Base-by-base conservation (phyloP, 371 early-diverging fungal genomes). In the Mortierella sp. region DNA sequence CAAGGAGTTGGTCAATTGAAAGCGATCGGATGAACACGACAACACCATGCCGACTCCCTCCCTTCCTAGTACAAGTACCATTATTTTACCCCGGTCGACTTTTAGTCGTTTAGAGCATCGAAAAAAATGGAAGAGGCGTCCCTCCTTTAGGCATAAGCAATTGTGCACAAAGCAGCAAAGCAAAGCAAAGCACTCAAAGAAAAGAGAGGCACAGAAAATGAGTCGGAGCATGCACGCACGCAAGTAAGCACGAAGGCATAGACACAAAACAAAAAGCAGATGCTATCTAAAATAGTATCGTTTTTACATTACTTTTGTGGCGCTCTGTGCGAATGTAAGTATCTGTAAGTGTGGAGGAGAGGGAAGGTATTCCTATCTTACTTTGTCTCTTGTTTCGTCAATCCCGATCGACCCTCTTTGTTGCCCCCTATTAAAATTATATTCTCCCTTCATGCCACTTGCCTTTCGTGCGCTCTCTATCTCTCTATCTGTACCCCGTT, bases 341-440 rank as follows among this genome's bases (percentile, higher is more conserved):
- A 13, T n/a, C n/a, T n/a, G 14, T 26, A 28, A 9, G 60, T 60
- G 60, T 31, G 31, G 60, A n/a, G 60, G 60, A 28, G 48, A 48
- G 9, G 14, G 48, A 48, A 8, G 31, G 28, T 14, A 60, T 28
- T 60, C 60, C 60, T 60, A 26, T 21, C 65, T 19, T 34, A 63
- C 45, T 45, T 45, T 10, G 45, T 45, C 45, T 45, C 34, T 31
- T 34, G 65, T 31, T 21, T 38, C 65, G 38, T 65, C 21, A 65
- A 65, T 21, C 65, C 21, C 65, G 65, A 65, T 65, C 65, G 19
- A 65, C 65, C 65, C 65, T 65, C 65, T 65, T 38, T 34, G 9
- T 38, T 65, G 28, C 21, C 19, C 60, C 38, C 65, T 65, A 65
- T 65, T 34, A 6, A 31, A 4, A 60, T 31, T 31, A 26, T 8